phyloP scores from a whole-genome alignment of 2,329 filamentous ascomycete genomes.

The Alternaria sp. region DNA sequence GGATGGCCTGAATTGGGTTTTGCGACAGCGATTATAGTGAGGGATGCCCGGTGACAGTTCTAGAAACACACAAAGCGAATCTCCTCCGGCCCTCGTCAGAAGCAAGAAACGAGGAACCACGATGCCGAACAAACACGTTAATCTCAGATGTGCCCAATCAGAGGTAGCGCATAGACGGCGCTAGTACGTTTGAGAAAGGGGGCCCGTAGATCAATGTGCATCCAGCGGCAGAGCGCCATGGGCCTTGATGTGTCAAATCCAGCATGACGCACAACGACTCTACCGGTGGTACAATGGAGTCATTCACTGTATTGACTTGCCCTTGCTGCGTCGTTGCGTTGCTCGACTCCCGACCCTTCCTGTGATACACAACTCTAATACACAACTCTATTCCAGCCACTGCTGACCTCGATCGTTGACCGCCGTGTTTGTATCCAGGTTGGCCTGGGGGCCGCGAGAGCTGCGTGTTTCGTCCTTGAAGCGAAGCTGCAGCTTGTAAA shows the following conservation, averaged over 20 bases:
- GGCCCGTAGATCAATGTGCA: conserved; percentile 18
- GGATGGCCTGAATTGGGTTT: neutral
- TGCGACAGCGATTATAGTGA: conserved; percentile 1
- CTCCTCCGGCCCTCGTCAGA: conserved; percentile 12
- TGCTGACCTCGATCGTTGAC: neutral
- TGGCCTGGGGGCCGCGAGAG: conserved; percentile 2
- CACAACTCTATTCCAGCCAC: neutral
- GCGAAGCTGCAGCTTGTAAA: neutral
- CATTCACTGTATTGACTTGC: neutral
- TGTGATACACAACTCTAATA: neutral
- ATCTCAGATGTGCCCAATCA: conserved; percentile 27
- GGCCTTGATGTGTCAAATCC: conserved; percentile 19
- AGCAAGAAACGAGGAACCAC: conserved; percentile 18
- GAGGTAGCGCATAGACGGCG: neutral
- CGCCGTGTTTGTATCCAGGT: neutral
- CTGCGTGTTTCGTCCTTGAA: conserved; percentile 2
- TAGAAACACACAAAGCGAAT: conserved; percentile 3
- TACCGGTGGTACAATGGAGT: neutral
- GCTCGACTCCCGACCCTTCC: neutral
- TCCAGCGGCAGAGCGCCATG: conserved; percentile 21
- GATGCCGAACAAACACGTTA: conserved; percentile 22
- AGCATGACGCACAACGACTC: conserved; percentile 12
- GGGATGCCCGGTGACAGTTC: conserved; percentile 9
- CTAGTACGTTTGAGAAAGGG: conserved; percentile 22
- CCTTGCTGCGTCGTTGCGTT: neutral